Evolutionary conservation across 2,329 filamentous ascomycete genomes (phyloP), one percentile per base, ranked within the genome.

Genomic region (Ophiostoma sp.): DNA sequence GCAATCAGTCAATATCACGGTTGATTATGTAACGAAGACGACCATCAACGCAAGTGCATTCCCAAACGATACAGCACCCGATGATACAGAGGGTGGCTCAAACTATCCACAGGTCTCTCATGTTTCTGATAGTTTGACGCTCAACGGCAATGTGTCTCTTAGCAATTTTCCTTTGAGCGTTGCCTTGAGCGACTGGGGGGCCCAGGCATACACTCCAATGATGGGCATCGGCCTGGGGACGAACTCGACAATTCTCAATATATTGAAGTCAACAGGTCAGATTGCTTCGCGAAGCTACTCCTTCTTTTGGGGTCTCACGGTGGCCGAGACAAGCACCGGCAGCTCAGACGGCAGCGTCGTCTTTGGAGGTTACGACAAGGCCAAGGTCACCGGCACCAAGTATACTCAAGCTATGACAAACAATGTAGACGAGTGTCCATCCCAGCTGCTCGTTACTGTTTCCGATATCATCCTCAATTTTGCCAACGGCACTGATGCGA

Each of bases 381-480:
- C 75, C 44, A 77, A 77, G 70, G 71, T 76, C 20, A 68, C 68
- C 10, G 73, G 72, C 13, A 66, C 13, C 64, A 41, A 41, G 35
- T 73, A 74, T 70, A 76, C 72, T 3, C 71, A 73, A 68, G 72
- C 74, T 31, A 72, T 78, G 69, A 74, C 72, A 1, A 13, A 65
- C 3, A 69, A 44, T 23, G 69, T 64, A 33, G 67, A 33, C 20
- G 57, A 39, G 4, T 79, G 77, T 70, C 31, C 73, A 5, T 76
- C 77, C n/a, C 74, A 74, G 27, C 74, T 79, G 75, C 33, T 77
- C 1, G 73, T 77, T 31, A 72, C 72, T 35, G 75, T 79, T 36
- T 70, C 72, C 35, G 76, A 78, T 70, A 76, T 79, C 15, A 69
- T 74, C n/a, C 73, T 78, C 71, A 76, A 78, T 72, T 78, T 77